These are phyloP conservation scores for Cercospora sp. DNA, from an alignment of 2,329 filamentous ascomycete species.

Conservation along the genomic window DNA sequence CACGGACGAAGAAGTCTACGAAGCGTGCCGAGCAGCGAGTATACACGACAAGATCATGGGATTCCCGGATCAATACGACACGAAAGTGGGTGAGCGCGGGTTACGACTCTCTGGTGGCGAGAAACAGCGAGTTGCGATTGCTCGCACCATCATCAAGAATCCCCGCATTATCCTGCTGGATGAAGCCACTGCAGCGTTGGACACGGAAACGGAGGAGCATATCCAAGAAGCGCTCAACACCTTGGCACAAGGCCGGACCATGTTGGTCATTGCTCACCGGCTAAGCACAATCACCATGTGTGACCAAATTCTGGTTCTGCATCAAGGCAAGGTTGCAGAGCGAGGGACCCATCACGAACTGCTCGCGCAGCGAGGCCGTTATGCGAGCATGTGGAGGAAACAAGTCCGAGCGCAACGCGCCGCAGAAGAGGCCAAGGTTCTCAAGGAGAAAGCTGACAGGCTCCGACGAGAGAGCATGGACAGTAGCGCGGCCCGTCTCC, in stretches of 20 bases:
- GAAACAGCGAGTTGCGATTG: slow-evolving; percentile 91
- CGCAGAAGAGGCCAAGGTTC: slow-evolving; percentile 51
- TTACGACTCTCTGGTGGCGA: slow-evolving; percentile 85
- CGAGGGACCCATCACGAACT: slow-evolving; percentile 54
- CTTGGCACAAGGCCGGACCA: slow-evolving; percentile 80
- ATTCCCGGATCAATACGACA: slow-evolving; percentile 85
- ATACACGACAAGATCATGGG: slow-evolving; percentile 90
- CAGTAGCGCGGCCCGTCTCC: slow-evolving; percentile 39
- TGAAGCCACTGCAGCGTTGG: slow-evolving; percentile 87
- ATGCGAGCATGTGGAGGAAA: slow-evolving; percentile 55
- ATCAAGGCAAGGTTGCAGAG: slow-evolving; percentile 55
- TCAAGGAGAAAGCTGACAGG: slow-evolving; percentile 53
- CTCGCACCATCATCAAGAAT: slow-evolving; percentile 87
- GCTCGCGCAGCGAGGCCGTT: slow-evolving; percentile 48
- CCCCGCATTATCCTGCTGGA: slow-evolving; percentile 90
- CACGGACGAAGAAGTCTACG: slow-evolving; percentile 77
- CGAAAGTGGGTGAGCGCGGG: slow-evolving; percentile 87
- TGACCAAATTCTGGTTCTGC: slow-evolving; percentile 57
- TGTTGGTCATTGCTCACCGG: slow-evolving; percentile 87
- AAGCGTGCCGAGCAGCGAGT: slow-evolving; percentile 80
- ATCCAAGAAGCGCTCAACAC: slow-evolving; percentile 84
- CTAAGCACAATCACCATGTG: slow-evolving; percentile 58
- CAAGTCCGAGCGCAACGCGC: slow-evolving; percentile 53
- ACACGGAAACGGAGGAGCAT: slow-evolving; percentile 89
- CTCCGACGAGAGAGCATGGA: slow-evolving; percentile 52